Conservation (phyloP, 768 basidiomycete species). For the Crucibulum laeve region DNA sequence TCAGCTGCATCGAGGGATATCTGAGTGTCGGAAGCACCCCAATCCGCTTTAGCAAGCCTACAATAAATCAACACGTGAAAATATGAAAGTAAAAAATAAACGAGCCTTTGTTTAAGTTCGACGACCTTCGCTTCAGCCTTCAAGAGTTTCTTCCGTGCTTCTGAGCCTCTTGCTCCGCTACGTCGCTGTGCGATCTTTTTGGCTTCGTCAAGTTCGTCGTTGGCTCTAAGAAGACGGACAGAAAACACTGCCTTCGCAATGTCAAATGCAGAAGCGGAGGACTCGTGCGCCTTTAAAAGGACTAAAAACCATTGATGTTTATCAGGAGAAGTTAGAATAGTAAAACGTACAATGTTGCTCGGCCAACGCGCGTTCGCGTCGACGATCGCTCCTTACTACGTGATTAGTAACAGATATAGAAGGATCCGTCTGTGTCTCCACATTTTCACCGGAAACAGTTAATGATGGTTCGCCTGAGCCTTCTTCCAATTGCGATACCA, state of each 20-base stretch:
- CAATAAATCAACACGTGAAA: no score
- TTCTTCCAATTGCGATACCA: constrained; percentile 27
- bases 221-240: constrained; percentile 11
- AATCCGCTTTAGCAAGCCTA: not conserved
- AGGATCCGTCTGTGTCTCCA: not conserved
- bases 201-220: constrained; percentile 24
- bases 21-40: constrained; percentile 16
- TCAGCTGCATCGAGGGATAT: constrained; percentile 16
- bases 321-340: no score
- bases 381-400: constrained; percentile 40
- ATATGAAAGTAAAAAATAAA: not conserved
- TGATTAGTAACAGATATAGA: constrained; percentile 24
- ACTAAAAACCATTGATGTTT: no score
- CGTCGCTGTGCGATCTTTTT: constrained; percentile 46
- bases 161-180: constrained; percentile 53
- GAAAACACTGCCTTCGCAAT: not conserved
- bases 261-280: not conserved
- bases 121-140: constrained; percentile 36
- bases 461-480: constrained; percentile 18
- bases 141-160: constrained; percentile 49
- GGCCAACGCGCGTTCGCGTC: constrained; percentile 24
- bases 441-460: constrained; percentile 2
- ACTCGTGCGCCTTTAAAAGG: not conserved
- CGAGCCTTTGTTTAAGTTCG: constrained; percentile 15
- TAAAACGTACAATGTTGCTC: constrained; percentile 19